Evolutionary conservation across 495 filamentous ascomycete species (phyloP), one percentile per base, ranked within the genome.

Genomic region (Neurospora sp.): DNA sequence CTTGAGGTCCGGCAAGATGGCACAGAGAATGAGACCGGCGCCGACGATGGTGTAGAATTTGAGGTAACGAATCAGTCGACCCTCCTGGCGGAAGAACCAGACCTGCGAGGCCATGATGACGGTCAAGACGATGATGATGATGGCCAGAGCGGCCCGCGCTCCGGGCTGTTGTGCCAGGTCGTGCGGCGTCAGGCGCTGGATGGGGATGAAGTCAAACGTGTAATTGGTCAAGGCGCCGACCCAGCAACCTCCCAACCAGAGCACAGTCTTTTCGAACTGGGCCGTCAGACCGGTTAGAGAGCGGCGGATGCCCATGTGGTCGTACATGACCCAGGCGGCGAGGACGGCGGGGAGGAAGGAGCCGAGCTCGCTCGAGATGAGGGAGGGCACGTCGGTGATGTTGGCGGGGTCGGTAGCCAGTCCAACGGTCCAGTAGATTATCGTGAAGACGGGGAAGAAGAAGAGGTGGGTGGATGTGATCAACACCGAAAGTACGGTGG

Each of bases 131-230:
- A 90, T 80, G 73, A 93, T 81, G 61, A 97, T 88, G 14, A 92
- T 79, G 6, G 86, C 86, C 68, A 96, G 83, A 1, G 93, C 93
- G 2, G 87, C 78, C 72, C 89, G 88, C 3, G 94, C 93, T 3
- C 93, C 93, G 0, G 92, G 92, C 73, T 96, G 92, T 77, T 90
- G 86, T 48, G 88, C 80, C 22, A 97, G 86, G 76, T 96, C 94
- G 76, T 91, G 88, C 0, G 88, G 85, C 0, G 92, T 96, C 9
- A 97, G 83, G 27, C 94, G 88, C 74, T 91, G 84, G 75, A 97
- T 91, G 5, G 93, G 93, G 74, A 97, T 94, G 81, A 90, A 88
- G 59, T 92, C 91, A 77, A 97, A 90, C 1, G 93, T 96, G 75
- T 94, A 91, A 76, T 96, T 97, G 53, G 90, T 91, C 71, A 97